These are phyloP conservation scores for Nematocida sp. DNA, from an alignment of 371 early-diverging fungal species.

Conservation along the genomic window DNA sequence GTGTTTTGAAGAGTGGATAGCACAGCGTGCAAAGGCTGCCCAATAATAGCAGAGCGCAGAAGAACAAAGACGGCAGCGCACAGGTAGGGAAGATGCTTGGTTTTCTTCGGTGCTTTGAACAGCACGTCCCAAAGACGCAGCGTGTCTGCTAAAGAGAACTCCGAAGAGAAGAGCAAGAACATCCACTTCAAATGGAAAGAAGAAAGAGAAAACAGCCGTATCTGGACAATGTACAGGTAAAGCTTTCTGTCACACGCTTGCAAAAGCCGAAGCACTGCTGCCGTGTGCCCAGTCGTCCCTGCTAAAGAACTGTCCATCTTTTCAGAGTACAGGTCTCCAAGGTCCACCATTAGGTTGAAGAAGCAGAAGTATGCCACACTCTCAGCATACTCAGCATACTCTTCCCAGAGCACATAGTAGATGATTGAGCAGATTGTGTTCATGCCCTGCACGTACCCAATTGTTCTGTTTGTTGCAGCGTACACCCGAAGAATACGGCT, in stretches of 20 bases:
- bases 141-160: slow-evolving; percentile 56
- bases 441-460: slow-evolving; percentile 66
- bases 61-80: slow-evolving; percentile 54
- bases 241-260: slow-evolving; percentile 49
- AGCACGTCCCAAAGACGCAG: slow-evolving; percentile 64
- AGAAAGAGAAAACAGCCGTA: slow-evolving; percentile 32
- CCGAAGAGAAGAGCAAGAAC: slow-evolving; percentile 56
- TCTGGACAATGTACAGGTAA: slow-evolving; percentile 45
- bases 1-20: slow-evolving; percentile 7
- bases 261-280: slow-evolving; percentile 52
- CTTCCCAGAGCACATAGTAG: slow-evolving; percentile 61
- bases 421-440: slow-evolving; percentile 58
- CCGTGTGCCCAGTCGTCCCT: slow-evolving; percentile 56
- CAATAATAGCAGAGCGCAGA: slow-evolving; percentile 52
- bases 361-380: slow-evolving; percentile 64
- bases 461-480: slow-evolving; percentile 52
- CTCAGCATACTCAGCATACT: slow-evolving; percentile 52
- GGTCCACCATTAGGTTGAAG: slow-evolving; percentile 61
- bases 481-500: slow-evolving; percentile 56
- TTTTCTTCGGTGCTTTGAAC: slow-evolving; percentile 57
- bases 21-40: slow-evolving; percentile 31
- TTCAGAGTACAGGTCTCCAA: slow-evolving; percentile 59
- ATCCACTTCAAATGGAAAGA: slow-evolving; percentile 63
- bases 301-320: slow-evolving; percentile 50
- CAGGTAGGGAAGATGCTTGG: slow-evolving; percentile 60